A percentile compares a stretch with the other conserved stretches of the same genome.
phyloP scores from a whole-genome alignment of 805 yeast genomes.

The Suhomyces canberraensis region DNA sequence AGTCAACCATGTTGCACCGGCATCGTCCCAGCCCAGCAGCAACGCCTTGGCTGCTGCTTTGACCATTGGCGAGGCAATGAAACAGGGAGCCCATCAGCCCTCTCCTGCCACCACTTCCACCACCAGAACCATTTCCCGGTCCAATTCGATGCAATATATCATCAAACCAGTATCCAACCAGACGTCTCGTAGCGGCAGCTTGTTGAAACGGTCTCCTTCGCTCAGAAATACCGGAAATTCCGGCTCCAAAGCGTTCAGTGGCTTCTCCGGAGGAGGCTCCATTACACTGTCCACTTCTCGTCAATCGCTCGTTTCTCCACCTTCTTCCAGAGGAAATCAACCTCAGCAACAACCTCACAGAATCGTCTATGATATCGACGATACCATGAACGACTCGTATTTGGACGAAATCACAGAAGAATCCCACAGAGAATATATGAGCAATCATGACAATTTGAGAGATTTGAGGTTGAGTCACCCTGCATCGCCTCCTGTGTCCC shows the following conservation, averaged over 20 bases:
- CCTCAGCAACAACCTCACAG: constrained; percentile 4
- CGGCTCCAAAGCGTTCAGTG: not conserved
- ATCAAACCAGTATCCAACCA: constrained; percentile 8
- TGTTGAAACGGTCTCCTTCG: not conserved
- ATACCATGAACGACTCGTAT: constrained; percentile 29
- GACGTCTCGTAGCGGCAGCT: constrained; percentile 1
- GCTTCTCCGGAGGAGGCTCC: constrained; percentile 6
- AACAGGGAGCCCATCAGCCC: constrained; percentile 7
- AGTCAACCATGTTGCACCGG: constrained; percentile 35
- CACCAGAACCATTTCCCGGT: constrained; percentile 6
- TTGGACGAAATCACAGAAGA: constrained; percentile 32
- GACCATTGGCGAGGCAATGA: constrained; percentile 37
- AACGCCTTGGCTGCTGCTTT: constrained; percentile 45
- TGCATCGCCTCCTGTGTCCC: not conserved
- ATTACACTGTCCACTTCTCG: constrained; percentile 5
- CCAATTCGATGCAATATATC: constrained; percentile 13
- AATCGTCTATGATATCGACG: constrained; percentile 22
- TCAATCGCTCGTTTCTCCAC: not conserved
- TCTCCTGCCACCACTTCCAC: not conserved
- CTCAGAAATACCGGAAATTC: not conserved
- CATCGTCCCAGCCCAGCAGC: constrained; percentile 32
- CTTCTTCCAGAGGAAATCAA: constrained; percentile 1
- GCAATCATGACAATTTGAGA: constrained; percentile 31
- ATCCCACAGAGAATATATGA: constrained; percentile 17
- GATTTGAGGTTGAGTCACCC: constrained; percentile 34